Evolutionary conservation across 1,139 yeast species (phyloP), one percentile per base, ranked within the genome.

Genomic region (Diutina scorzettiae): DNA sequence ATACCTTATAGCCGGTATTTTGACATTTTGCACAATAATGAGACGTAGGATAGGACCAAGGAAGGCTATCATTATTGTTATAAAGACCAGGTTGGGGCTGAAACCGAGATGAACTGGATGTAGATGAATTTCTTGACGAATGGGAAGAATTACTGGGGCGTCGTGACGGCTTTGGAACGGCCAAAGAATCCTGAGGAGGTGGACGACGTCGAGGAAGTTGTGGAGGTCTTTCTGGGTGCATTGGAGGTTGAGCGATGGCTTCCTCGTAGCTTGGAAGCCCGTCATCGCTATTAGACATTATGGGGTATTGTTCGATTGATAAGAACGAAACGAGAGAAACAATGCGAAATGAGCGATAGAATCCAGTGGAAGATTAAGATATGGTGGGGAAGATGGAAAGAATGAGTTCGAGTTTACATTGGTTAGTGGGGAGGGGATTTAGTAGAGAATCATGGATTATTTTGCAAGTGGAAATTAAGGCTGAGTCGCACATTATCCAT

Each of bases 11-110:
- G 11, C 73, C 74, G 1, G 71, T 53, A 45, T 68, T 67, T 42
- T 59, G 60, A 50, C 74, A 69, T 51, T 64, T 64, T 11, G 52
- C 49, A 48, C 74, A 69, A 43, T 56, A 53, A 43, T 53, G 49
- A 2, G 70, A 66, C 18, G 54, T 51, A 2, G 72, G 68, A 46
- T 52, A 69, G 30, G 48, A 42, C 71, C 85, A 83, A 0, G 94
- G 94, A 3, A 81, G 62, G 14, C 53, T 14, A 5, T 49, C 32
- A 45, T 55, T 57, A 41, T 46, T 48, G 12, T 51, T 47, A 46
- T 53, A 53, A 16, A 47, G 43, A n/a, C 28, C 36, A 17, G 33
- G 43, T 25, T 18, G 46, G 33, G 31, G 50, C 31, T 9, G 27
- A 24, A 12, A 24, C 8, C 31, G 17, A 11, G 28, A 7, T 25